These are phyloP conservation scores for Simmondsia chinensis DNA, from an alignment of 148 eudicot species.

Conservation along the genomic window DNA sequence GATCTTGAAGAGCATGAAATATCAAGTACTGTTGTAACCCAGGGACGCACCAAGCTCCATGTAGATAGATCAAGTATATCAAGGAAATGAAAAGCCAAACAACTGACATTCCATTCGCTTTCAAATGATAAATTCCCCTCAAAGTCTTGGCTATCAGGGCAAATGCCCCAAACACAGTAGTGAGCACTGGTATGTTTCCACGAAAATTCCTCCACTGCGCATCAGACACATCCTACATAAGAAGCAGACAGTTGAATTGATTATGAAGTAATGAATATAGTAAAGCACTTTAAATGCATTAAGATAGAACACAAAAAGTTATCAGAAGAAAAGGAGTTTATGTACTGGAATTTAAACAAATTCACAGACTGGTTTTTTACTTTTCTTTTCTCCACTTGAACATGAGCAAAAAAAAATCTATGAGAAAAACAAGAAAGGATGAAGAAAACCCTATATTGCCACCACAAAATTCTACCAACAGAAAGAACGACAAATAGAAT, in stretches of 20 bases:
- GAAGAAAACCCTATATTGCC: no score
- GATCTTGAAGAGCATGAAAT: constrained; percentile 7
- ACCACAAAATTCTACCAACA: no score
- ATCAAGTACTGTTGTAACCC: neutral
- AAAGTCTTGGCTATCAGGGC: constrained; percentile 46
- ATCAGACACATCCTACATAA: constrained; percentile 74
- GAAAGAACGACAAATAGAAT: no score
- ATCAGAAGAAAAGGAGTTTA: neutral
- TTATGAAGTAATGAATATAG: no score
- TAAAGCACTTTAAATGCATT: no score
- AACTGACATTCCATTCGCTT: constrained; percentile 72
- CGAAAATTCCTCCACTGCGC: constrained; percentile 94
- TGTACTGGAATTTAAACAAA: neutral
- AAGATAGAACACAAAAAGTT: neutral
- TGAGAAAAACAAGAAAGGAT: no score
- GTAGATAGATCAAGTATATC: constrained; percentile 63
- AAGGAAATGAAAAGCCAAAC: constrained; percentile 71
- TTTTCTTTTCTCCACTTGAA: no score
- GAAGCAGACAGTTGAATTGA: neutral
- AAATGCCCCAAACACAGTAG: constrained; percentile 60
- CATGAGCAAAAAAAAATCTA: no score
- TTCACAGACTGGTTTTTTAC: no score
- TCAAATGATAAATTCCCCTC: constrained; percentile 37
- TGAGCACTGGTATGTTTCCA: constrained; percentile 63
- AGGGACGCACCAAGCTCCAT: constrained; percentile 75